Base-by-base conservation (phyloP, 2,329 filamentous ascomycete species). In the Fusarium sp. region DNA sequence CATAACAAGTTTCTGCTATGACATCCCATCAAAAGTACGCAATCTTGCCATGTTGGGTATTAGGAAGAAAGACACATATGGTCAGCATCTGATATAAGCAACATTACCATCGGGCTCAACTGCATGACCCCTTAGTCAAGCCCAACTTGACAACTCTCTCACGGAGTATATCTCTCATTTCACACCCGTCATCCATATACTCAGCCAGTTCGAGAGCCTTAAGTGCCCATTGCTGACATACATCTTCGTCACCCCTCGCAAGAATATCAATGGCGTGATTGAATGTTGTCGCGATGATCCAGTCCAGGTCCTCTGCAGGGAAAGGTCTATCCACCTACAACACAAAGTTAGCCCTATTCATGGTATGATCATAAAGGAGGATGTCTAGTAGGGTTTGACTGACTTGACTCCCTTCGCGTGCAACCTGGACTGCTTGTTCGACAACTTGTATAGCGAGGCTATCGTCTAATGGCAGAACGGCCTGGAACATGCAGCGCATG, bases 401-500 rank as follows among this genome's bases (percentile, higher is more conserved):
- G 72, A 86, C 85, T 58, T 80, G 73, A 3, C 78, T 71, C n/a
- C 82, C 76, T 64, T 83, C 79, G 47, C 77, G 76, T 7, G 85
- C 84, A 49, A 88, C 80, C 2, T 73, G 73, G 2, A 81, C 80
- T 1, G 87, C 85, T 70, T 92, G 87, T n/a, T 87, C 82, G 7
- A 92, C 76, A 5, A 92, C 80, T 41, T 82, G 79, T 45, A 89
- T 78, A 9, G 86, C 84, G 13, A 87, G 75, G 1, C 74, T 74
- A 19, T 86, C 82, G 42, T 88, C 82, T 5, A 83, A 78, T 2
- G 83, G 78, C 1, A 93, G 76, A 0, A 89, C 83, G 1, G 87
- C 80, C 60, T 91, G 89, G 64, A 94, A 91, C 3, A 95, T 80
- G 67, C 91, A 93, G 1, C 91, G 86, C 41, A 94, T 84, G 79